A percentile compares a stretch with the other conserved stretches of the same genome.
Conservation (phyloP, 345 rosid species). For the Rhizophora mangle region DNA sequence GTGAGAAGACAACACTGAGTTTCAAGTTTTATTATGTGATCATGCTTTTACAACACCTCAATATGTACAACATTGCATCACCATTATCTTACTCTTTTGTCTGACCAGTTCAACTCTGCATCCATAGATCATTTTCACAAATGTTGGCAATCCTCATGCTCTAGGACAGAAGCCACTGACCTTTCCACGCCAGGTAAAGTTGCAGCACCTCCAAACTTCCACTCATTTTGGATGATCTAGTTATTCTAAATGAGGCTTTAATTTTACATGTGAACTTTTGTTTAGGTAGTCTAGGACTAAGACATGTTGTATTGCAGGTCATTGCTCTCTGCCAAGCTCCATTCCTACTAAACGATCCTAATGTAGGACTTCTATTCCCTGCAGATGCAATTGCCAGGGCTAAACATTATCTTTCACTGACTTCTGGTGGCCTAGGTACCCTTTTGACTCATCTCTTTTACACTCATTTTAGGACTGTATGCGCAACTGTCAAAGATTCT, state of each 20-base stretch:
- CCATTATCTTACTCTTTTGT: background rate
- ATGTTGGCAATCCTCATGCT: slow-evolving; percentile 99
- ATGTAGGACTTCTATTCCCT: slow-evolving; percentile 84
- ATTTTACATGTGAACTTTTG: background rate
- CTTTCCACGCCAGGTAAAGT: slow-evolving; percentile 84
- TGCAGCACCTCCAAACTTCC: background rate
- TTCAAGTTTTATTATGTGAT: background rate
- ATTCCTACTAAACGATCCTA: slow-evolving; percentile 90
- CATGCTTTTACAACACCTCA: background rate
- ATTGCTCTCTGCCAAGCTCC: slow-evolving; percentile 99
- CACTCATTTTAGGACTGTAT: background rate
- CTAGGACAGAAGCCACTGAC: slow-evolving; percentile 93
- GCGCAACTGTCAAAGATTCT: background rate
- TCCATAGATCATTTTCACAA: slow-evolving; percentile 88
- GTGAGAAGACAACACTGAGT: background rate
- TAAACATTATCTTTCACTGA: slow-evolving; percentile 79
- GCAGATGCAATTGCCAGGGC: slow-evolving; percentile 97
- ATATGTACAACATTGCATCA: background rate
- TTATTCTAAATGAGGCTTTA: no score
- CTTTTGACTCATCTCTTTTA: background rate
- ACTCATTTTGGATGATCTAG: background rate
- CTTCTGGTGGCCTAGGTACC: slow-evolving; percentile 92
- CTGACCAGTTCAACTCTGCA: slow-evolving; percentile 18
- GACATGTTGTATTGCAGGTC: slow-evolving; percentile 49
- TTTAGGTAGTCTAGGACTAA: slow-evolving; percentile 18